A percentile compares a stretch with the other conserved stretches of the same genome.
These are phyloP conservation scores for Croton setiger DNA, from an alignment of 441 rosid genomes.

Conservation along the genomic window DNA sequence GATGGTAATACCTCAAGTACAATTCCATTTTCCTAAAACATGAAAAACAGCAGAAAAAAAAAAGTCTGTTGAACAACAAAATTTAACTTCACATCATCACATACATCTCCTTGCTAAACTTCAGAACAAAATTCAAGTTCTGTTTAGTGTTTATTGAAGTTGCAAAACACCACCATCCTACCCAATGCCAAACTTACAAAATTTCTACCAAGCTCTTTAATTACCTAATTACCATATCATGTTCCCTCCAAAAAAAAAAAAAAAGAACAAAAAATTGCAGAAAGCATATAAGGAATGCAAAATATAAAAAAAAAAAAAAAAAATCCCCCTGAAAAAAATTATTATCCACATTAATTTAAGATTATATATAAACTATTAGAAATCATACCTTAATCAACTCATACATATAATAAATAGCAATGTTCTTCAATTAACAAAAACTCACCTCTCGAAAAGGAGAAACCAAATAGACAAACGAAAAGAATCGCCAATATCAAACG, in stretches of 20 bases:
- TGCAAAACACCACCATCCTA: not conserved
- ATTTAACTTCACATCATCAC: not conserved
- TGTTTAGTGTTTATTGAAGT: no score
- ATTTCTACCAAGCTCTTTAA: not conserved
- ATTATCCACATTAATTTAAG: no score
- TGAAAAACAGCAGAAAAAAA: not conserved
- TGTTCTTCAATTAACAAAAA: not conserved
- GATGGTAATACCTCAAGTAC: no score
- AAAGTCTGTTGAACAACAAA: not conserved
- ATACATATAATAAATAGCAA: not conserved
- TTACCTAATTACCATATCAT: not conserved
- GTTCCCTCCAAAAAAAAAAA: not conserved
- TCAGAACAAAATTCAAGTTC: not conserved
- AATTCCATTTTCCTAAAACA: not conserved
- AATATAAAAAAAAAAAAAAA: no score
- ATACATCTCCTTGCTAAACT: not conserved
- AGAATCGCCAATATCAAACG: conserved; percentile 34
- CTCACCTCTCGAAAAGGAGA: conserved; percentile 46
- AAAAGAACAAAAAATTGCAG: no score
- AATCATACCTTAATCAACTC: conserved; percentile 1
- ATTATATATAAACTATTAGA: not conserved
- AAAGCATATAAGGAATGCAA: not conserved
- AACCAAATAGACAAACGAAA: conserved; percentile 29
- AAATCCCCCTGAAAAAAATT: not conserved
- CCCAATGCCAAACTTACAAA: not conserved